Conservation (phyloP, 1,139 yeast genomes). For the Blastobotrys ciferrii region DNA sequence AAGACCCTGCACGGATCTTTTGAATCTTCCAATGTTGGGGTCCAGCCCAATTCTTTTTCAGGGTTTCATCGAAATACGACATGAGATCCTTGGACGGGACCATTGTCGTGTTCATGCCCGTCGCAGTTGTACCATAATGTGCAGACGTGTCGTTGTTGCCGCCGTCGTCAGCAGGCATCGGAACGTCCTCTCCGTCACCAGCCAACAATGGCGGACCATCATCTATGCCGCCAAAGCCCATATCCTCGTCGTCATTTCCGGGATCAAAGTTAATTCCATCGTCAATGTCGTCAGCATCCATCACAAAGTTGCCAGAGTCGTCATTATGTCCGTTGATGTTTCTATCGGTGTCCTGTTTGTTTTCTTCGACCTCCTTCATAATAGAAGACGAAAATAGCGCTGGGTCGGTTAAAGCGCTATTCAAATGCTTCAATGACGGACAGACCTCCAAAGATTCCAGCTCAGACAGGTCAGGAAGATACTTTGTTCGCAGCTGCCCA, state of each 20-base stretch:
- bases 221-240: constrained; percentile 30
- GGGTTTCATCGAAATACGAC: constrained; percentile 73
- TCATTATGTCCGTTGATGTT: constrained; percentile 18
- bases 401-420: constrained; percentile 55
- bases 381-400: constrained; percentile 23
- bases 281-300: constrained; percentile 25
- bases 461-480: constrained; percentile 27
- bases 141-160: constrained; percentile 2
- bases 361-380: constrained; percentile 26
- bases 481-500: constrained; percentile 20
- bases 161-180: constrained; percentile 20
- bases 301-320: constrained; percentile 14
- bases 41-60: constrained; percentile 80
- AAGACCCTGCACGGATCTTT: constrained; percentile 45
- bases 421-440: constrained; percentile 60
- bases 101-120: constrained; percentile 12
- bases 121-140: constrained; percentile 7
- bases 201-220: constrained; percentile 16
- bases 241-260: constrained; percentile 26
- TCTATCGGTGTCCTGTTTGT: constrained; percentile 9
- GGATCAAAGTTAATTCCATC: constrained; percentile 14
- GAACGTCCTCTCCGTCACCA: constrained; percentile 31
- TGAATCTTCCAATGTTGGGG: constrained; percentile 92
- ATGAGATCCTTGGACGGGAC: constrained; percentile 61
- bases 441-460: constrained; percentile 51